Evolutionary conservation across 2,329 filamentous ascomycete genomes (phyloP).

Genomic region (Dryadomyces quercus-mongolicae): DNA sequence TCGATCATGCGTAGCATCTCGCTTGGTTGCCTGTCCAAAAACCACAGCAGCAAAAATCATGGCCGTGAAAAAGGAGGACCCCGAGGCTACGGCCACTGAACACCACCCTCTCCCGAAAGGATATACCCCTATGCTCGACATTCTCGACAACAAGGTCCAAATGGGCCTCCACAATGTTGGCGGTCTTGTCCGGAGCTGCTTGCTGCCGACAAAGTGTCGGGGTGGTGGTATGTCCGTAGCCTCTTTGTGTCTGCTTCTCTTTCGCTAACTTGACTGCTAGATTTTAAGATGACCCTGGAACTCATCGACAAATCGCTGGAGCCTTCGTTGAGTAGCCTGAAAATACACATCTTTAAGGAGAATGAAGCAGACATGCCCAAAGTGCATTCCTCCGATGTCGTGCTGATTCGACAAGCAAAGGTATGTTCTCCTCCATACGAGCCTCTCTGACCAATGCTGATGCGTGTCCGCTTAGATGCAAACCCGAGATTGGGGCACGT

Average conservation of each 20-base stretch:
- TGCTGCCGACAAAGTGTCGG: conserved; percentile 27
- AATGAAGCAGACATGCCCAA: conserved; percentile 33
- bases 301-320: conserved; percentile 47
- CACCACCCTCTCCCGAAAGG: not conserved
- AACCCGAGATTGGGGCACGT: conserved; percentile 19
- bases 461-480: conserved; percentile 27
- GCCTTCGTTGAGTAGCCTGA: conserved; percentile 25
- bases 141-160: not conserved
- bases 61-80: too few species aligned
- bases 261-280: too few species aligned
- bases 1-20: too few species aligned
- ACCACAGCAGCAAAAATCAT: not conserved
- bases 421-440: conserved; percentile 23
- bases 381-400: conserved; percentile 45
- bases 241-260: not conserved
- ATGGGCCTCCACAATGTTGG: not conserved
- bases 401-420: conserved; percentile 47
- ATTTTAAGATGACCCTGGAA: conserved; percentile 48
- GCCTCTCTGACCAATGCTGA: not conserved
- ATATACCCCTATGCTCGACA: not conserved
- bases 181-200: conserved; percentile 58
- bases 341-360: conserved; percentile 48
- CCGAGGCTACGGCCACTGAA: not conserved
- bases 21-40: not conserved
- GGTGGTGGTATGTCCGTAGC: not conserved